Base-by-base conservation (phyloP, 495 filamentous ascomycete species). In the Annulohypoxylon maeteangense region DNA sequence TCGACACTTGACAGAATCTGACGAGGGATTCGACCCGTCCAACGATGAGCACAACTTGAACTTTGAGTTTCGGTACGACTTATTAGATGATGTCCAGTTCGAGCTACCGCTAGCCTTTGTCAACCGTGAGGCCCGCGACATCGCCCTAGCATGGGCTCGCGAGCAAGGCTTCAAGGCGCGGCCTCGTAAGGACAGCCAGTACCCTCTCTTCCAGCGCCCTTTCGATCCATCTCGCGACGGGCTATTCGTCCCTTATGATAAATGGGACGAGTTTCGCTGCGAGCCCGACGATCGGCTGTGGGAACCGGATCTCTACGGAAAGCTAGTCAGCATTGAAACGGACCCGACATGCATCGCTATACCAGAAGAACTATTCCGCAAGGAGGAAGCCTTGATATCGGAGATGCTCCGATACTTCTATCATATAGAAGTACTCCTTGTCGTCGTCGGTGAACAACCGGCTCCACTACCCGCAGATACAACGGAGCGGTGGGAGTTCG, bases 71-170 rank as follows among this genome's bases (percentile, higher is more conserved):
- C 25, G 16, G 3, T 50, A 44, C n/a, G 50, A 45, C 0, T 8
- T 34, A 7, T 20, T 64, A 7, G 27, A 64, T 12, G 60, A 62
- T 7, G 23, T 14, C n/a, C 36, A 45, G 7, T 54, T 64, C 6
- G 25, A 64, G 7, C n/a, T 64, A 8, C 48, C 48, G 14, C 12
- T 64, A 2, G 25, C 38, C 34, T 34, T 42, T 36, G 61, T 55
- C 25, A 55, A 16, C 36, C 36, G 11, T 11, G 61, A 64, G 25
- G 48, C 61, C 27, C 61, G 48, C n/a, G 1, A 11, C 25, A 22
- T 47, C 25, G 48, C 50, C 1, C 36, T 55, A 5, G 0, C 7
- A 12, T 64, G 61, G 61, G 16, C 22, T 4, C 61, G 16, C 36
- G 7, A 64, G 38, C 29, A 53, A 31, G 61, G 50, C 6, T 32